Conservation (phyloP, 2,329 filamentous ascomycete species). For the Pseudopithomyces chartarum region DNA sequence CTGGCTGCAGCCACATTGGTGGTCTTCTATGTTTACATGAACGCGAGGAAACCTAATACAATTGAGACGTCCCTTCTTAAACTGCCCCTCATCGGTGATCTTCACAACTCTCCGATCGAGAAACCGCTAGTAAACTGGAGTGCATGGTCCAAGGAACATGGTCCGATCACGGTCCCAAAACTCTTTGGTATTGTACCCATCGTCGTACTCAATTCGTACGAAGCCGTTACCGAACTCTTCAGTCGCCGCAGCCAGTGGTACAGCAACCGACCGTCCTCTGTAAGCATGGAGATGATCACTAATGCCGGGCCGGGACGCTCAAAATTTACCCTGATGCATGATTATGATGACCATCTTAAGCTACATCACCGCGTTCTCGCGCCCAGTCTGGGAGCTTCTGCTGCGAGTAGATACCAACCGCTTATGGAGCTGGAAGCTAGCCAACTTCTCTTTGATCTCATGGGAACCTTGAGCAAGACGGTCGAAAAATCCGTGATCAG, state of each 20-base stretch:
- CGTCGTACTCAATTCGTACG: constrained; percentile 1
- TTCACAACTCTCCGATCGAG: neutral
- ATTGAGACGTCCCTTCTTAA: neutral
- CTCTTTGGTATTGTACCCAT: neutral
- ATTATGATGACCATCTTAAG: constrained; percentile 4
- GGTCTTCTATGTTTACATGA: neutral
- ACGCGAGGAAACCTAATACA: neutral
- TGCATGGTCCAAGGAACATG: constrained; percentile 1
- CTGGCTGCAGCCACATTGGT: neutral
- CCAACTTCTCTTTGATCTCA: neutral
- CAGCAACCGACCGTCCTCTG: neutral
- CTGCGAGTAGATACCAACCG: neutral
- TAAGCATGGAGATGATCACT: constrained; percentile 1
- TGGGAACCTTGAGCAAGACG: neutral
- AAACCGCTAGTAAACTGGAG: constrained; percentile 1
- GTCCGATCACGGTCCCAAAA: neutral
- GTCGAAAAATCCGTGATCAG: neutral
- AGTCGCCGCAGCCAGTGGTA: constrained; percentile 1
- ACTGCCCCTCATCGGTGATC: neutral
- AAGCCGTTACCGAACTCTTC: constrained; percentile 4
- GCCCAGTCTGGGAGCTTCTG: neutral
- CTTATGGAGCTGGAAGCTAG: constrained; percentile 3
- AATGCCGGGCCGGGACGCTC: neutral
- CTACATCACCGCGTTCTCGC: neutral
- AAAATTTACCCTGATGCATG: constrained; percentile 2